A percentile compares a stretch with the other conserved stretches of the same genome.
Evolutionary conservation across 108 stramenopile species (phyloP).

Genomic region (Nitzschia inconspicua): DNA sequence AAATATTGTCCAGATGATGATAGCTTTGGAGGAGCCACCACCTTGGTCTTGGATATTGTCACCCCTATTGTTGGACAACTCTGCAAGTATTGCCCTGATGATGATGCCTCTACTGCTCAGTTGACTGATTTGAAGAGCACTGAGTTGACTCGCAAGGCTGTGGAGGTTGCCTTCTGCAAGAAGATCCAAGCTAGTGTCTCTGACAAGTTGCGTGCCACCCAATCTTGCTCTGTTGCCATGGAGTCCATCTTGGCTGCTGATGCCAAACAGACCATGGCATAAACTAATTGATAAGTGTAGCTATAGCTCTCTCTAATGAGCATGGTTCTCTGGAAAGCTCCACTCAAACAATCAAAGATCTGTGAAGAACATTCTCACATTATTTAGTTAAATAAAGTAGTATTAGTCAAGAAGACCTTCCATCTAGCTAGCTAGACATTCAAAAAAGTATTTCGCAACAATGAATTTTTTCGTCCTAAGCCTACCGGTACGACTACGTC

Average conservation of each 20-base stretch:
- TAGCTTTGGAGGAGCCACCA: not conserved
- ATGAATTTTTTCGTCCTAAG: too few species aligned
- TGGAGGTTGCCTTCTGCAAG: constrained; percentile 10
- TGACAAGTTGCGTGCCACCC: not conserved
- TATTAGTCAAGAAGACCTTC: too few species aligned
- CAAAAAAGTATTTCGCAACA: too few species aligned
- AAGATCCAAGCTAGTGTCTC: constrained; percentile 5
- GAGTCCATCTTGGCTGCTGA: not conserved
- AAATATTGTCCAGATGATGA: constrained; percentile 1
- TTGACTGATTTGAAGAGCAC: not conserved
- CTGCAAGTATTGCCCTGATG: constrained; percentile 4
- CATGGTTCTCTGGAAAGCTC: too few species aligned
- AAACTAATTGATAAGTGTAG: too few species aligned
- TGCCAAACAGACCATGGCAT: not conserved
- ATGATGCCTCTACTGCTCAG: not conserved
- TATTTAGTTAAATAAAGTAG: too few species aligned
- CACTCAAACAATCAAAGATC: too few species aligned
- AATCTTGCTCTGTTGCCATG: constrained; percentile 2
- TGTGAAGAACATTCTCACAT: too few species aligned
- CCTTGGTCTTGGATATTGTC: constrained; percentile 12
- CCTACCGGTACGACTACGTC: too few species aligned
- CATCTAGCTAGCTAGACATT: too few species aligned
- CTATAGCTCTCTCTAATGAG: too few species aligned
- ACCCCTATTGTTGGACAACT: not conserved
- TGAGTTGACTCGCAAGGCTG: not conserved